Percentiles rank a stretch among this genome's conserved stretches.
Evolutionary conservation across 2,329 filamentous ascomycete genomes (phyloP).

Genomic region (Fragosphaeria purpurea): DNA sequence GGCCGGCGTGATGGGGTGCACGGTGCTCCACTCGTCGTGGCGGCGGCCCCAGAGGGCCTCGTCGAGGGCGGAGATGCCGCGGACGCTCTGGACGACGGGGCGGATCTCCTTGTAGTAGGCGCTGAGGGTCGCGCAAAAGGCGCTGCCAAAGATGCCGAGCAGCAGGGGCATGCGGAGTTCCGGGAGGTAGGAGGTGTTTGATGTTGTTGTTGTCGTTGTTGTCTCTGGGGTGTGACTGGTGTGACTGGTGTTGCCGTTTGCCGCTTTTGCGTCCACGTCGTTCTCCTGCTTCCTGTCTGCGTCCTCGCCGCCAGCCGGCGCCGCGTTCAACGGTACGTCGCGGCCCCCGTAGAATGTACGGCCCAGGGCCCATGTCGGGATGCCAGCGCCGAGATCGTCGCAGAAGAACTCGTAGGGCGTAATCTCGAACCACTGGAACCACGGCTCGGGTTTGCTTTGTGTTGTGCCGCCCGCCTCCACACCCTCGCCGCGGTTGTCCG

Average conservation of each 20-base stretch:
- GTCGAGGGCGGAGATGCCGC: slow-evolving; percentile 69
- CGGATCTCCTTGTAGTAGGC: slow-evolving; percentile 93
- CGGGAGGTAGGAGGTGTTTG: too few species aligned
- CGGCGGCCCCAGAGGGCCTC: slow-evolving; percentile 73
- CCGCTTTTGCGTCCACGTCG: not conserved
- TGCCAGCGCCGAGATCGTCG: slow-evolving; percentile 82
- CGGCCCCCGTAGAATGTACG: slow-evolving; percentile 66
- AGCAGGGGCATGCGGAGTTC: slow-evolving; percentile 76
- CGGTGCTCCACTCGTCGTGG: slow-evolving; percentile 75
- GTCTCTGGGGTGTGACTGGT: too few species aligned
- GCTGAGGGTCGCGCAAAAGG: slow-evolving; percentile 88
- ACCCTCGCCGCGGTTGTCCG: slow-evolving; percentile 21
- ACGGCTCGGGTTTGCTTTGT: slow-evolving; percentile 56
- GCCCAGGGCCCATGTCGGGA: slow-evolving; percentile 89
- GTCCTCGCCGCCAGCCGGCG: slow-evolving; percentile 31
- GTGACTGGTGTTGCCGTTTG: too few species aligned
- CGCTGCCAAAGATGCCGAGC: slow-evolving; percentile 92
- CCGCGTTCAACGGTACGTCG: slow-evolving; percentile 41
- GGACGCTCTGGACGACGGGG: slow-evolving; percentile 66
- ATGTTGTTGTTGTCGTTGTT: too few species aligned
- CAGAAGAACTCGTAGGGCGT: slow-evolving; percentile 94
- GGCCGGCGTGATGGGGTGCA: slow-evolving; percentile 90
- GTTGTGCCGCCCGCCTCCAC: too few species aligned
- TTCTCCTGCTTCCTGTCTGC: too few species aligned
- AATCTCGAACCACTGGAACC: slow-evolving; percentile 98